Evolutionary conservation across 2,329 filamentous ascomycete species (phyloP).

Genomic region (Lecanicillium sp.): DNA sequence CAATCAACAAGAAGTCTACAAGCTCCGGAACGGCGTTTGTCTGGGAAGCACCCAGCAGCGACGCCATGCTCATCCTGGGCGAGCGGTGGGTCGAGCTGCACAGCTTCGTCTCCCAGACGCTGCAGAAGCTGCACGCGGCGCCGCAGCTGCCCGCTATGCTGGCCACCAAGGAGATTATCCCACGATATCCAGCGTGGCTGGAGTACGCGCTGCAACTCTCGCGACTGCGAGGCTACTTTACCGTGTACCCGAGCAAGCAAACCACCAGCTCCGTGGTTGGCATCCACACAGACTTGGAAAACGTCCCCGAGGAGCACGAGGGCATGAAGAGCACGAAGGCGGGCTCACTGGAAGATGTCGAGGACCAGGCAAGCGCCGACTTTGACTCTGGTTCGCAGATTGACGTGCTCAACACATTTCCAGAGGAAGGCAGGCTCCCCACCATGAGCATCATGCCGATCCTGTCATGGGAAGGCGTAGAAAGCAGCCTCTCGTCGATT

Average conservation of each 20-base stretch:
- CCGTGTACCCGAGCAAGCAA: slow-evolving; percentile 65
- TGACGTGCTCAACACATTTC: slow-evolving; percentile 41
- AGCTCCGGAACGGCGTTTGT: slow-evolving; percentile 54
- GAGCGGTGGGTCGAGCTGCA: slow-evolving; percentile 84
- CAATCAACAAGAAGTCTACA: slow-evolving; percentile 11
- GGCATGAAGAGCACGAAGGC: slow-evolving; percentile 13
- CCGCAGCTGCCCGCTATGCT: slow-evolving; percentile 31
- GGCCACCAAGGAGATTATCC: slow-evolving; percentile 53
- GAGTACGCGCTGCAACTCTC: slow-evolving; percentile 73
- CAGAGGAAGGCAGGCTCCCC: slow-evolving; percentile 33
- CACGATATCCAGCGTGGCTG: slow-evolving; percentile 66
- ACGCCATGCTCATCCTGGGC: slow-evolving; percentile 76
- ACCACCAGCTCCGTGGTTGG: slow-evolving; percentile 53
- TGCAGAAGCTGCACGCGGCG: slow-evolving; percentile 35
- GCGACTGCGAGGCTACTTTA: slow-evolving; percentile 66
- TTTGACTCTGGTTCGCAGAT: slow-evolving; percentile 35
- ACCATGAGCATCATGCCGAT: slow-evolving; percentile 45
- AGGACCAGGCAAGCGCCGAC: slow-evolving; percentile 21
- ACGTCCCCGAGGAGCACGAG: slow-evolving; percentile 61
- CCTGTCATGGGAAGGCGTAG: slow-evolving; percentile 56
- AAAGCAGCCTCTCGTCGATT: slow-evolving; percentile 30
- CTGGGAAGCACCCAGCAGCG: slow-evolving; percentile 78
- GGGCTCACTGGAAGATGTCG: slow-evolving; percentile 17
- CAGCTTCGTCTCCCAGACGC: slow-evolving; percentile 61
- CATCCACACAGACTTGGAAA: slow-evolving; percentile 68